Percentiles rank a stretch among this genome's conserved stretches.
These are phyloP conservation scores for Ophiostoma angusticollis DNA, from an alignment of 2,329 filamentous ascomycete genomes.

Conservation along the genomic window DNA sequence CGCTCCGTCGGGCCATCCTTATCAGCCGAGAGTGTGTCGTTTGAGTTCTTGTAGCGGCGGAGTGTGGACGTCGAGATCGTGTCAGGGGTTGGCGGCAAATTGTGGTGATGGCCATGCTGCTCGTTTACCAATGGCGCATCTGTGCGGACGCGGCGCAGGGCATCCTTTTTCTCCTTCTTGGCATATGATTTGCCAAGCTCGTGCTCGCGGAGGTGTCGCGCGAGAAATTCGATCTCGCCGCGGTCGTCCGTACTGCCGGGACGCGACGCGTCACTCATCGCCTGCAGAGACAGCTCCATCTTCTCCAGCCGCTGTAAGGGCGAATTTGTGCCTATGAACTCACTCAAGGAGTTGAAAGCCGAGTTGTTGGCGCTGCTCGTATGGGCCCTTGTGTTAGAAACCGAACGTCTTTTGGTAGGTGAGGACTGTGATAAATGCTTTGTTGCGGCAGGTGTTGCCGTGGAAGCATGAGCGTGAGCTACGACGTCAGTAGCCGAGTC, in stretches of 20 bases:
- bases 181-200: slow-evolving; percentile 17
- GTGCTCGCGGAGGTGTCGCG: slow-evolving; percentile 12
- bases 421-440: background rate
- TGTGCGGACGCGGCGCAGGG: slow-evolving; percentile 35
- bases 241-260: slow-evolving; percentile 19
- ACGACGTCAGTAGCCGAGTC: slow-evolving; percentile 5
- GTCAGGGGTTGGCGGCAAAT: slow-evolving; percentile 45
- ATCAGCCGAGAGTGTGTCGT: slow-evolving; percentile 31
- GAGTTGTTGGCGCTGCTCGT: slow-evolving; percentile 15
- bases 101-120: slow-evolving; percentile 28
- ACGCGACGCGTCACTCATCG: slow-evolving; percentile 20
- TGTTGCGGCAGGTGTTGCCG: background rate
- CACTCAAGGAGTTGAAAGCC: slow-evolving; percentile 33
- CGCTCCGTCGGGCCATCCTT: slow-evolving; percentile 19
- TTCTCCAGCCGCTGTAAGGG: slow-evolving; percentile 39
- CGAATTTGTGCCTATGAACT: slow-evolving; percentile 31
- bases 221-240: slow-evolving; percentile 14
- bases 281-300: slow-evolving; percentile 21
- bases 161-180: slow-evolving; percentile 36
- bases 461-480: slow-evolving; percentile 5
- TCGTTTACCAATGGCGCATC: slow-evolving; percentile 29
- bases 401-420: slow-evolving; percentile 18
- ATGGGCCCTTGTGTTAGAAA: slow-evolving; percentile 14
- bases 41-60: slow-evolving; percentile 35
- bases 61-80: slow-evolving; percentile 46